These are phyloP conservation scores for Pestalotiopsis sp. DNA, from an alignment of 2,329 filamentous ascomycete species.

Conservation along the genomic window DNA sequence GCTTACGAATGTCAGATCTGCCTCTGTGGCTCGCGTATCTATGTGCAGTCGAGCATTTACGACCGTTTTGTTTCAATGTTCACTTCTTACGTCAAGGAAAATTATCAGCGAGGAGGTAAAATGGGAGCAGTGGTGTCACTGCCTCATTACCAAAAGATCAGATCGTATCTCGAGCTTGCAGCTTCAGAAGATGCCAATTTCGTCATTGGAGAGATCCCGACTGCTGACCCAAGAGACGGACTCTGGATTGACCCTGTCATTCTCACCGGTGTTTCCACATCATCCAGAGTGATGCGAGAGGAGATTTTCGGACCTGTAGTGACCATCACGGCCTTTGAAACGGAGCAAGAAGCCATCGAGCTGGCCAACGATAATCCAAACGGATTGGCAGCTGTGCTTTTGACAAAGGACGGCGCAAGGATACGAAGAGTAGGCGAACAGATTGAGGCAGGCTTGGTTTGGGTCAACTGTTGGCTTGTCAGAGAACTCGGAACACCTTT, in stretches of 20 bases:
- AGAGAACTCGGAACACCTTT: constrained; percentile 35
- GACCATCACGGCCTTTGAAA: constrained; percentile 37
- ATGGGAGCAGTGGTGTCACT: constrained; percentile 32
- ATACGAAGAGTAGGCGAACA: constrained; percentile 33
- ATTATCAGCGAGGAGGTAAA: constrained; percentile 23
- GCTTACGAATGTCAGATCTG: constrained; percentile 26
- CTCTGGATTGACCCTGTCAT: constrained; percentile 32
- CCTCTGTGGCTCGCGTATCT: constrained; percentile 45
- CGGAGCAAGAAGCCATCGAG: constrained; percentile 27
- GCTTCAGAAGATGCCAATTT: constrained; percentile 26
- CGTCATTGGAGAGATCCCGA: constrained; percentile 22
- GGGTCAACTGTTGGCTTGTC: constrained; percentile 37
- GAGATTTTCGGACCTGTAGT: constrained; percentile 47
- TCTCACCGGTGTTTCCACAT: constrained; percentile 24
- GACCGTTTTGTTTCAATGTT: constrained; percentile 37
- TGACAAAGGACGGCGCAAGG: constrained; percentile 31
- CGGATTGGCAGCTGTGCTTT: constrained; percentile 31
- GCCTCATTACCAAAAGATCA: constrained; percentile 31
- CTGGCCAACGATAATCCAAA: constrained; percentile 33
- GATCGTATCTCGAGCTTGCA: constrained; percentile 26
- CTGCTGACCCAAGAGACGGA: constrained; percentile 18
- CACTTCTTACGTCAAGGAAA: constrained; percentile 21
- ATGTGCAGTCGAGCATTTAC: constrained; percentile 51
- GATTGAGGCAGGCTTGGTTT: constrained; percentile 34
- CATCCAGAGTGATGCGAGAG: constrained; percentile 35